Evolutionary conservation across 2,329 filamentous ascomycete species (phyloP), one percentile per base, ranked within the genome.

Genomic region (Biscogniauxia sp.): DNA sequence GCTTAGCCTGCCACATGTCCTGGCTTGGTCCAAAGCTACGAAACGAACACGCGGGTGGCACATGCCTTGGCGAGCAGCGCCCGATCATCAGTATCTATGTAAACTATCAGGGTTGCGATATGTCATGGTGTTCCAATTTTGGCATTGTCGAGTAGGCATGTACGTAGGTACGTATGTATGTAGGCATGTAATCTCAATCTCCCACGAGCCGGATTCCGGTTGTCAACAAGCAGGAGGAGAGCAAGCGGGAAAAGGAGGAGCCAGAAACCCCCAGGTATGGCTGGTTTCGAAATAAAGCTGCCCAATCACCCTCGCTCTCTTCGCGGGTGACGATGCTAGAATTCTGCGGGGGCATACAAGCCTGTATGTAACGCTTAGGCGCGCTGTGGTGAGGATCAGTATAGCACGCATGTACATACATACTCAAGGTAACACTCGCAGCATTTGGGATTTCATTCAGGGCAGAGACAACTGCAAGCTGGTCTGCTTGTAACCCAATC

Each of bases 281-380:
- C 37, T 45, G 13, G 37, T 45, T 45, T 45, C 37, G 37, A 45
- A n/a, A 45, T 45, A 15, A 45, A 45, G 37, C 64, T 37, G 56
- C 60, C 66, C 61, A 66, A 66, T 65, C 57, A 65, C 25, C 51
- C 37, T 45, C 37, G 15, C 37, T 45, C 37, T 45, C 37, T n/a
- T 45, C 13, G 15, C 37, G 37, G 37, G 37, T 45, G 37, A 45
- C 11, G 37, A 45, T 45, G 37, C 37, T 13, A 45, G 37, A 45
- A n/a, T 45, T 45, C 37, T 45, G 37, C 37, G 37, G 37, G 17
- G n/a, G 37, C 11, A 45, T 45, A 45, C 37, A 15, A 45, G 37
- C 37, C 56, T n/a, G 64, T 65, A 66, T 66, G 63, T 64, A 66
- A 66, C 65, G 63, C 65, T 66, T 60, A 63, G 65, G 60, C 61